Evolutionary conservation across 495 filamentous ascomycete genomes (phyloP).

Genomic region (Xylaria intraflava): DNA sequence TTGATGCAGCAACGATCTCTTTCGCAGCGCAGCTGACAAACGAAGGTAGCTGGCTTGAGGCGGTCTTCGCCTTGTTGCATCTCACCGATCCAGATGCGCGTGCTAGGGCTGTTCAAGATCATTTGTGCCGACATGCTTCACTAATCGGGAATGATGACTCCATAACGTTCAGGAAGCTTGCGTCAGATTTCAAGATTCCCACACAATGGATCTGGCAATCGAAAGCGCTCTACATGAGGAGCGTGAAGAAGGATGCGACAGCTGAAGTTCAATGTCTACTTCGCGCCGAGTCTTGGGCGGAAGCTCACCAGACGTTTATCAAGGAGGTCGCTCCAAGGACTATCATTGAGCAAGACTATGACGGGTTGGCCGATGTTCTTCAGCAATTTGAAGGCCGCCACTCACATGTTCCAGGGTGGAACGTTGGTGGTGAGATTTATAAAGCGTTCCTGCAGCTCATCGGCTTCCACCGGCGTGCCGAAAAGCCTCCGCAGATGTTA

Average conservation of each 20-base stretch:
- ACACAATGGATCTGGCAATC: slow-evolving; percentile 77
- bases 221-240: slow-evolving; percentile 73
- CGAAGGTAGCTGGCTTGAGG: slow-evolving; percentile 59
- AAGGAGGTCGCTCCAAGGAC: slow-evolving; percentile 68
- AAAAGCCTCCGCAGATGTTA: slow-evolving; percentile 35
- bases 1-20: slow-evolving; percentile 59
- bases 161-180: slow-evolving; percentile 51
- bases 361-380: slow-evolving; percentile 55
- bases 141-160: slow-evolving; percentile 46
- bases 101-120: slow-evolving; percentile 58
- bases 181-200: slow-evolving; percentile 58
- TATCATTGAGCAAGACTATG: slow-evolving; percentile 71
- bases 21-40: slow-evolving; percentile 68
- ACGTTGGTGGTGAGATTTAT: slow-evolving; percentile 72
- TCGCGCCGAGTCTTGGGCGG: slow-evolving; percentile 63
- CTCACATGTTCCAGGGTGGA: slow-evolving; percentile 52
- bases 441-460: slow-evolving; percentile 67
- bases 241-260: slow-evolving; percentile 53
- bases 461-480: slow-evolving; percentile 28
- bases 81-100: slow-evolving; percentile 58
- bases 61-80: slow-evolving; percentile 71
- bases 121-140: slow-evolving; percentile 61
- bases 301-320: slow-evolving; percentile 78
- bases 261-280: slow-evolving; percentile 71
- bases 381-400: slow-evolving; percentile 56